These are phyloP conservation scores for Flaveria ramosissima DNA, from an alignment of 129 eudicot species.

Conservation along the genomic window DNA sequence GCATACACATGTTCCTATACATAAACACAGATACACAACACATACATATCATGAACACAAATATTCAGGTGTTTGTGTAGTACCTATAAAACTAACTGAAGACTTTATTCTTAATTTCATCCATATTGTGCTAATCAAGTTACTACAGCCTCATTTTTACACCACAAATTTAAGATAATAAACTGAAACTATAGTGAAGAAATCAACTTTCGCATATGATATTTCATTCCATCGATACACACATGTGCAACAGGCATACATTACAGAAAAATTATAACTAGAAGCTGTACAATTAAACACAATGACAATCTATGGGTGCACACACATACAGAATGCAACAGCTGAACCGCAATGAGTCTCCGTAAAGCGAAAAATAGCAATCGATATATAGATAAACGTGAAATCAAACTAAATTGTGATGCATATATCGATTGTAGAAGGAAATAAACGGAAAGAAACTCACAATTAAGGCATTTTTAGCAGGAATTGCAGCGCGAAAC, in stretches of 20 bases:
- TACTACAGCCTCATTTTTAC: neutral
- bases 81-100: neutral
- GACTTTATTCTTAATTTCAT: constrained; percentile 4
- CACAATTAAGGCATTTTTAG: constrained; percentile 28
- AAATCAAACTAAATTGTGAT: neutral
- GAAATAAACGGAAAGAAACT: constrained; percentile 3
- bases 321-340: constrained; percentile 6
- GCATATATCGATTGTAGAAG: neutral
- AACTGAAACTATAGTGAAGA: neutral
- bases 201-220: neutral
- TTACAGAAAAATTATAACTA: neutral
- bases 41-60: constrained; percentile 1
- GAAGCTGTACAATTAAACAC: constrained; percentile 1
- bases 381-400: neutral
- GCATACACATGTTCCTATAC: neutral
- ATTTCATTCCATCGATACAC: neutral
- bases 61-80: neutral
- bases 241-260: neutral
- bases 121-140: neutral
- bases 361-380: neutral
- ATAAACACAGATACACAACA: neutral
- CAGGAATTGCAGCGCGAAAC: constrained; percentile 28
- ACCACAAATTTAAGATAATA: neutral
- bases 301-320: neutral
- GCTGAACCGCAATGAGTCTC: constrained; percentile 14